A percentile compares a stretch with the other conserved stretches of the same genome.
Evolutionary conservation across 306 rosid genomes (phyloP).

Genomic region (Medicago ruthenica): DNA sequence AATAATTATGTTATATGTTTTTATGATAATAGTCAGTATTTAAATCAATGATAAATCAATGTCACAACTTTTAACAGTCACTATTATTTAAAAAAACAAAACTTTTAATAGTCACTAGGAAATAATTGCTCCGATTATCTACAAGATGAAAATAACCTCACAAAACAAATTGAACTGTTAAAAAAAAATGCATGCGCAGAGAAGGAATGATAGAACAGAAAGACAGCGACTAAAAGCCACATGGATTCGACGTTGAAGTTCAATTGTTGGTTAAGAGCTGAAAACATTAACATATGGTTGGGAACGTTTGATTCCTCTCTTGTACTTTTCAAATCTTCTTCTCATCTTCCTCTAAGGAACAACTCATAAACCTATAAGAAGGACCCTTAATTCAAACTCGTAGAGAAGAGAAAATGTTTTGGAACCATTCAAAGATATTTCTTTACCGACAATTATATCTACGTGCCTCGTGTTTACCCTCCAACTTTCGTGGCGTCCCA

Average conservation of each 20-base stretch:
- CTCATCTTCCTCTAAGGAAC: background rate
- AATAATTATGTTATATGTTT: too few relatives aligned
- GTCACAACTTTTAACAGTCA: too few relatives aligned
- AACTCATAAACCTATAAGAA: background rate
- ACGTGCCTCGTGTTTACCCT: conserved; percentile 44
- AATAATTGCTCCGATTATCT: too few relatives aligned
- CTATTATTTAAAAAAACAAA: too few relatives aligned
- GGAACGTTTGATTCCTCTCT: background rate
- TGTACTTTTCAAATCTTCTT: background rate
- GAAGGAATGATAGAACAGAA: background rate
- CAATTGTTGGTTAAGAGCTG: background rate
- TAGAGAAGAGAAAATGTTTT: too few relatives aligned
- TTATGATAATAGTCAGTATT: too few relatives aligned
- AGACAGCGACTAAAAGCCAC: conserved; percentile 7
- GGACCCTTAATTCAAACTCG: background rate
- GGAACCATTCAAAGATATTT: conserved; percentile 33
- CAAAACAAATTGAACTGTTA: background rate
- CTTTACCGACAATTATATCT: conserved; percentile 27
- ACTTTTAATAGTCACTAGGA: too few relatives aligned
- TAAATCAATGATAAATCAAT: too few relatives aligned
- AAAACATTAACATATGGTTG: background rate
- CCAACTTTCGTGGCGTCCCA: conserved; percentile 35
- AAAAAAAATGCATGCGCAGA: background rate
- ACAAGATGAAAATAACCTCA: background rate
- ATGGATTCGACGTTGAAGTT: background rate